Evolutionary conservation across 1,139 yeast genomes (phyloP), one percentile per base, ranked within the genome.

Genomic region (Sporopachydermia cereana): DNA sequence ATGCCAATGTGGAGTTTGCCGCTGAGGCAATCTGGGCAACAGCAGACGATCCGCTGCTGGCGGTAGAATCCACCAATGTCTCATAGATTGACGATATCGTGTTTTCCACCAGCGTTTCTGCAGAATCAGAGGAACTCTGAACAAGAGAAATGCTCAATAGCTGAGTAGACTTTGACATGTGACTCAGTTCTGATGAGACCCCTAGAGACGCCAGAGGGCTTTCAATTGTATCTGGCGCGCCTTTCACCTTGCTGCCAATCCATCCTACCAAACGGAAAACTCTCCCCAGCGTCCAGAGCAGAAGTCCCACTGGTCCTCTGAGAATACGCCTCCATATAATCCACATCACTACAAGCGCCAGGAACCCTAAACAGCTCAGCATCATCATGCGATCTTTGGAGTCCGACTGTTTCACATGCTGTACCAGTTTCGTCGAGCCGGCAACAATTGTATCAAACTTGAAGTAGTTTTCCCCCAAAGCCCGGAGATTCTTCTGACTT

Each of bases 351-450:
- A 79, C 80, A 2, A 70, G 51, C 2, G 70, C 63, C 47, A 82
- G 69, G 51, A 82, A 77, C 18, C 76, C 77, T 42, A 81, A 54
- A 25, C 84, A 69, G 45, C 74, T 59, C 51, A 77, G 75, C 55
- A 82, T 80, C 47, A 76, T 64, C 44, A 73, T 66, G 45, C 83
- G 68, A 54, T 83, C 91, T 50, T 71, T 63, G 46, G 70, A 67
- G 54, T 83, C 86, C 44, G 84, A 84, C 54, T 76, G 76, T 54
- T 81, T 85, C 46, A 82, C 75, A 48, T 78, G 72, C 50, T 69
- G 68, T 41, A 82, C 84, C 42, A 82, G 69, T 41, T 70, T 68
- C 46, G 67, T 69, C 1, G 84, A 76, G 42, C 72, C 76, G 45
- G 66, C 63, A 45, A 83, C 64, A 45, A 81, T 60, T 47, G 69